Percentiles rank a stretch among this genome's conserved stretches.
These are phyloP conservation scores for Boletellus dicymbophilus DNA, from an alignment of 1,284 basidiomycete genomes.

Conservation along the genomic window DNA sequence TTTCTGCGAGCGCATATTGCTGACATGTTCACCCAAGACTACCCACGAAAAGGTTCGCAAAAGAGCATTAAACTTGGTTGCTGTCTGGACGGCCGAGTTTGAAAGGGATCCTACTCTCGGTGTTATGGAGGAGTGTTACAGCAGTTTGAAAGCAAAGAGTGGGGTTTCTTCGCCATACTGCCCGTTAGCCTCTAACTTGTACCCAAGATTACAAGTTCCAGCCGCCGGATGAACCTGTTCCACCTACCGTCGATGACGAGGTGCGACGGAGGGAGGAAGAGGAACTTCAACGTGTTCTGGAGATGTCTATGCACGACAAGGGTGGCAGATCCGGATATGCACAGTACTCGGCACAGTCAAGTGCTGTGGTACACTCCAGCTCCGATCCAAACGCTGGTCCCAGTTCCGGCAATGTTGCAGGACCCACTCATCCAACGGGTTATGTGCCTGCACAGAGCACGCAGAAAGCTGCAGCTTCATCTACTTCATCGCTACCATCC, in stretches of 20 bases:
- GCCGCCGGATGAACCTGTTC: slow-evolving; percentile 61
- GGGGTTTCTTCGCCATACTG: slow-evolving; percentile 7
- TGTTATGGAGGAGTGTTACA: slow-evolving; percentile 91
- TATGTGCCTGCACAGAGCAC: slow-evolving; percentile 46
- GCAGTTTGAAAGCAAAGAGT: slow-evolving; percentile 84
- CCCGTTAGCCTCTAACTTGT: slow-evolving; percentile 3
- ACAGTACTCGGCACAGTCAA: slow-evolving; percentile 40
- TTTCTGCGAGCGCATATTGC: slow-evolving; percentile 5
- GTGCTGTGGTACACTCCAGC: slow-evolving; percentile 42
- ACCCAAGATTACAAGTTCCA: slow-evolving; percentile 74
- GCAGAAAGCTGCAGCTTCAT: slow-evolving; percentile 21
- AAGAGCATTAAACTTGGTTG: slow-evolving; percentile 74
- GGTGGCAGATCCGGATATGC: slow-evolving; percentile 70
- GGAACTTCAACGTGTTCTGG: slow-evolving; percentile 87
- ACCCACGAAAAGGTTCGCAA: slow-evolving; percentile 89
- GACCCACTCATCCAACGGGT: slow-evolving; percentile 42
- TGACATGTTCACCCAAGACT: slow-evolving; percentile 49
- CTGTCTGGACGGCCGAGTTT: slow-evolving; percentile 87
- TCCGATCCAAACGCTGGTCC: slow-evolving; percentile 11
- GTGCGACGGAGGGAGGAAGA: slow-evolving; percentile 86
- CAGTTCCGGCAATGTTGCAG: slow-evolving; percentile 6
- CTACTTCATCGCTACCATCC: slow-evolving; percentile 28
- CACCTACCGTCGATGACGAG: slow-evolving; percentile 75
- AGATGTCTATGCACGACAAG: slow-evolving; percentile 87
- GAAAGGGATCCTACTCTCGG: slow-evolving; percentile 81